Base-by-base conservation (phyloP, 495 filamentous ascomycete genomes). In the Pseudevernia furfuracea region DNA sequence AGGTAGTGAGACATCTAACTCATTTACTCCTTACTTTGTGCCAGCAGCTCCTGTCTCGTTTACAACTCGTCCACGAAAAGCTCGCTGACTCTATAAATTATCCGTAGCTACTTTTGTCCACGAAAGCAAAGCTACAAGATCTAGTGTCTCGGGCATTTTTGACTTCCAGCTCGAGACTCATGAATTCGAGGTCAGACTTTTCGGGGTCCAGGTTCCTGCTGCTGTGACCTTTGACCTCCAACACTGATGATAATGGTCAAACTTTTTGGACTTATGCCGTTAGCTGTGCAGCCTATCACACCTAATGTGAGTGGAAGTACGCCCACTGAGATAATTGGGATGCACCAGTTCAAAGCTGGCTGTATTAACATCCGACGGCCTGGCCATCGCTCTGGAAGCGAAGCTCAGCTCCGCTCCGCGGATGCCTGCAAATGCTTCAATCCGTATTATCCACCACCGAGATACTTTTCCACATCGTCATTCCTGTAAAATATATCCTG, bases 381-480 rank as follows among this genome's bases (percentile, higher is more conserved):
- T 11, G 23, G 23, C 9, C 10, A 46, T 25, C 5, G 46, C 46
- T 49, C 23, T 25, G 23, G 46, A 49, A 49, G 46, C 23, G 5
- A 49, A 46, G 21, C 43, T 7, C 14, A n/a, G 43, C 43, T 46
- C 15, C 15, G 46, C 28, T 53, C 25, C 28, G 28, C 14, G 12
- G 25, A 30, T 32, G 12, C 49, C 4, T 15, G 14, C 28, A 14
- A 55, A 3, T 32, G 11, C 30, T 49, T 28, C 46, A 17, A 12
- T 28, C n/a, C 36, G 0, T 48, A 8, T 63, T 39, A 63, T 21
- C 53, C 39, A 36, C 38, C 28, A 11, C 88, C 85, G 37, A 96
- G 76, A 72, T 92, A 91, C 72, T 75, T 86, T 71, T 90, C 83
- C 61, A 92, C 75, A 67, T 92, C 85, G 53, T 86, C 82, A 71